Percentiles rank a stretch among this genome's conserved stretches.
Conservation (phyloP, 495 filamentous ascomycete species). For the Penicillium ucsense region DNA sequence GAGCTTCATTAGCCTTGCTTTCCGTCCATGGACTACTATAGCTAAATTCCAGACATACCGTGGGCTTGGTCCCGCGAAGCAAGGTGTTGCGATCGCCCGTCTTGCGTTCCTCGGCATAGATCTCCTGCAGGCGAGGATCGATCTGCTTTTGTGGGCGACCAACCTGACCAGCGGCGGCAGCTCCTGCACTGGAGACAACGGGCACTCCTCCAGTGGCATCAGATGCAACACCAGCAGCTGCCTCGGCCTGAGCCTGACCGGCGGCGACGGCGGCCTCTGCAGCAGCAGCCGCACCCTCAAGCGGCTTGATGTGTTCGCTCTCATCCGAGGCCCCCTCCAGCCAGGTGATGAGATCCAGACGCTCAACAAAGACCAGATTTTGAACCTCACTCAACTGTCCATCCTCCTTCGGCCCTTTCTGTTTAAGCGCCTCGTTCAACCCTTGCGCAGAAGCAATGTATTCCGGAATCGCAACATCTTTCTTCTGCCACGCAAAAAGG, state of each 20-base stretch:
- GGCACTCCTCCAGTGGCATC: slow-evolving; percentile 33
- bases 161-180: slow-evolving; percentile 40
- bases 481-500: slow-evolving; percentile 90
- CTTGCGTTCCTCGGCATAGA: slow-evolving; percentile 81
- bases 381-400: slow-evolving; percentile 48
- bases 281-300: slow-evolving; percentile 52
- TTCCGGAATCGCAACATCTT: slow-evolving; percentile 74
- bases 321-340: slow-evolving; percentile 82
- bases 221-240: slow-evolving; percentile 32
- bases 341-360: slow-evolving; percentile 83
- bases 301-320: slow-evolving; percentile 80
- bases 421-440: slow-evolving; percentile 68
- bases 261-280: slow-evolving; percentile 39
- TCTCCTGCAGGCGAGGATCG: slow-evolving; percentile 72
- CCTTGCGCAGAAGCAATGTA: slow-evolving; percentile 77
- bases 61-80: slow-evolving; percentile 80
- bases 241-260: slow-evolving; percentile 26
- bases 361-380: slow-evolving; percentile 81
- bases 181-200: slow-evolving; percentile 34
- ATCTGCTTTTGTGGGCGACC: slow-evolving; percentile 46
- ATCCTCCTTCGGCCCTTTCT: slow-evolving; percentile 41
- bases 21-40: background rate
- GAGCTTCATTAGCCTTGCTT: too few relatives aligned
- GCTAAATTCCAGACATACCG: slow-evolving; percentile 43
- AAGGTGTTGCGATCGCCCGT: slow-evolving; percentile 89